Evolutionary conservation across 306 rosid genomes (phyloP).

Genomic region (Rubus idaeus): DNA sequence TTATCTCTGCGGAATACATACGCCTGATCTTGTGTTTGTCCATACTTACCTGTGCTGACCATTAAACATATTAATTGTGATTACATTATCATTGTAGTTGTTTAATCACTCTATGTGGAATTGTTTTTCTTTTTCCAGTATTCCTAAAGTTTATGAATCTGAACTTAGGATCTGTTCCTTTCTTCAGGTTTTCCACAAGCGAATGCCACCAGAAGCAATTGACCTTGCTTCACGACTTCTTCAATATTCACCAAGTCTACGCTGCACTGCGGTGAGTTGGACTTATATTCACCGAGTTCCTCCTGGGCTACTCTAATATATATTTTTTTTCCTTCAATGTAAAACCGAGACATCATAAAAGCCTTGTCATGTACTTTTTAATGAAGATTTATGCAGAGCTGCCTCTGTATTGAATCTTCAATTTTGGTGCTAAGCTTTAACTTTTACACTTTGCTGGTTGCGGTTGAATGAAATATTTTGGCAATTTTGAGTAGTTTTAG

Average conservation of each 20-base stretch:
- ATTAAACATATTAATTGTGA: background rate
- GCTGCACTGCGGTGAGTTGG: constrained; percentile 84
- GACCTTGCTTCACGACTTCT: constrained; percentile 98
- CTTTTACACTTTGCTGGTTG: constrained; percentile 7
- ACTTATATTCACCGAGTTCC: background rate
- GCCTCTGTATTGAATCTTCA: constrained; percentile 18
- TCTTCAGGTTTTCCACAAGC: constrained; percentile 81
- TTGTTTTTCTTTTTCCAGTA: background rate
- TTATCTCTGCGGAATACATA: background rate
- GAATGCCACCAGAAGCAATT: constrained; percentile 98
- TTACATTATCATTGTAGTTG: background rate
- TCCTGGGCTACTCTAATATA: background rate
- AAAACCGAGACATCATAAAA: constrained; percentile 11
- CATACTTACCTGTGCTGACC: constrained; percentile 1
- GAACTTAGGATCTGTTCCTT: constrained; percentile 4
- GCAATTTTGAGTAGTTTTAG: constrained; percentile 9
- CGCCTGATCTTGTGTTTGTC: background rate
- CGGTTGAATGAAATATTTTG: constrained; percentile 10
- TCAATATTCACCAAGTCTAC: constrained; percentile 93
- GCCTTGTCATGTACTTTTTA: background rate
- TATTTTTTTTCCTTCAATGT: background rate
- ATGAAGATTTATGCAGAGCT: background rate
- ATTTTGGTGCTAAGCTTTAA: constrained; percentile 4
- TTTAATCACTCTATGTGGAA: background rate
- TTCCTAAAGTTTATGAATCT: constrained; percentile 20